Percentiles rank a stretch among this genome's conserved stretches.
These are phyloP conservation scores for Colletotrichum sublineola DNA, from an alignment of 2,329 filamentous ascomycete species.

Conservation along the genomic window DNA sequence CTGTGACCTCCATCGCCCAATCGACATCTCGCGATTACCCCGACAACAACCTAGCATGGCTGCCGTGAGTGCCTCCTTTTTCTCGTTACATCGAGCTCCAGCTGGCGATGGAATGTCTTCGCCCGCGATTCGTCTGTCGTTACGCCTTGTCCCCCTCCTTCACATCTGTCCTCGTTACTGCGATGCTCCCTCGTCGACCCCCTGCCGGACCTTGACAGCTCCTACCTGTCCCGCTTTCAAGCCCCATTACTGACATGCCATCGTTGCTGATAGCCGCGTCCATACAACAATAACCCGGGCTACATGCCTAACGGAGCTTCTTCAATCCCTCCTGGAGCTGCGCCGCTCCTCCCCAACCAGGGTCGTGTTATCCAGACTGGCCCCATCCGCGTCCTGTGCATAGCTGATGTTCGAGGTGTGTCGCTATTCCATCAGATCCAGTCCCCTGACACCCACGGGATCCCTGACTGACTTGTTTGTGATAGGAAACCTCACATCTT, in stretches of 20 bases:
- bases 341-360: constrained; percentile 76
- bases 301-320: constrained; percentile 75
- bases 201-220: constrained; percentile 27
- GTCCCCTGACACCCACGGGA: background rate
- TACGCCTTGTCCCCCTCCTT: constrained; percentile 2
- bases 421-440: constrained; percentile 29
- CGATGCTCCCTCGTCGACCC: constrained; percentile 15
- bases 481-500: constrained; percentile 90
- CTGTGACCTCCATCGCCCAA: constrained; percentile 30
- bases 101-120: background rate
- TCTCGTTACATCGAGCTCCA: background rate
- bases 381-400: constrained; percentile 76
- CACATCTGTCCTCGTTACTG: constrained; percentile 2
- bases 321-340: constrained; percentile 69
- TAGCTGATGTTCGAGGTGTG: constrained; percentile 79
- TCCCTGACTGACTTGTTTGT: constrained; percentile 9
- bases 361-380: constrained; percentile 75
- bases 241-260: constrained; percentile 35
- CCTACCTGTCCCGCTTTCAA: constrained; percentile 25
- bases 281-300: constrained; percentile 65
- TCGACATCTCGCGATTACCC: constrained; percentile 38
- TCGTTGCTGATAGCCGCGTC: constrained; percentile 52
- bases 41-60: constrained; percentile 43
- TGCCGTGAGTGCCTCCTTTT: constrained; percentile 38
- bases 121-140: background rate